phyloP scores from a whole-genome alignment of 306 rosid species.

The Parietaria judaica region DNA sequence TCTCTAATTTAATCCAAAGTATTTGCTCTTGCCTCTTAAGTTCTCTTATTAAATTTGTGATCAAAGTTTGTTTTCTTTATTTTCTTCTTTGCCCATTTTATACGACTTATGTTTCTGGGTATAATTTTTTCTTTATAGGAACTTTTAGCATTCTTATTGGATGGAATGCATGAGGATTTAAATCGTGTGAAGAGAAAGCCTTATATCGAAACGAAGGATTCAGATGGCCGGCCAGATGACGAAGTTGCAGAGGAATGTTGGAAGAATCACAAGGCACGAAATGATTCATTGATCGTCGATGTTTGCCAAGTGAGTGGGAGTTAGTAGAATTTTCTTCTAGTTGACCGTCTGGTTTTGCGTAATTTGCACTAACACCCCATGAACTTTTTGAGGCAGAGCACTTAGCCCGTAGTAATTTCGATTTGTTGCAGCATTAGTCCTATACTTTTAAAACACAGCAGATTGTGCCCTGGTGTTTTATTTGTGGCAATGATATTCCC shows the following conservation, averaged over 20 bases:
- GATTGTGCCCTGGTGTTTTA: no score
- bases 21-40: neutral
- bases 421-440: no score
- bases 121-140: constrained; percentile 42
- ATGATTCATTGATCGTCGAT: constrained; percentile 97
- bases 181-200: constrained; percentile 98
- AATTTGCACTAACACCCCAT: no score
- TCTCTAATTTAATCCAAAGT: neutral
- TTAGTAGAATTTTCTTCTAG: constrained; percentile 12
- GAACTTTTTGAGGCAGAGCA: no score
- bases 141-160: constrained; percentile 95
- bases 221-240: constrained; percentile 77
- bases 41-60: neutral
- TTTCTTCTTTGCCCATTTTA: constrained; percentile 1
- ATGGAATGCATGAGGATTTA: constrained; percentile 98
- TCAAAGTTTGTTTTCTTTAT: neutral
- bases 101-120: constrained; percentile 8
- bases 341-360: neutral
- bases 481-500: no score
- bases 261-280: constrained; percentile 92
- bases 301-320: constrained; percentile 81
- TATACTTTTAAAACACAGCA: no score
- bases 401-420: no score
- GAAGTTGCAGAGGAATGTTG: constrained; percentile 95
- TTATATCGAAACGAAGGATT: constrained; percentile 93